Base-by-base conservation (phyloP, 139 green algal species). In the Chlamydomonas asymmetrica region DNA sequence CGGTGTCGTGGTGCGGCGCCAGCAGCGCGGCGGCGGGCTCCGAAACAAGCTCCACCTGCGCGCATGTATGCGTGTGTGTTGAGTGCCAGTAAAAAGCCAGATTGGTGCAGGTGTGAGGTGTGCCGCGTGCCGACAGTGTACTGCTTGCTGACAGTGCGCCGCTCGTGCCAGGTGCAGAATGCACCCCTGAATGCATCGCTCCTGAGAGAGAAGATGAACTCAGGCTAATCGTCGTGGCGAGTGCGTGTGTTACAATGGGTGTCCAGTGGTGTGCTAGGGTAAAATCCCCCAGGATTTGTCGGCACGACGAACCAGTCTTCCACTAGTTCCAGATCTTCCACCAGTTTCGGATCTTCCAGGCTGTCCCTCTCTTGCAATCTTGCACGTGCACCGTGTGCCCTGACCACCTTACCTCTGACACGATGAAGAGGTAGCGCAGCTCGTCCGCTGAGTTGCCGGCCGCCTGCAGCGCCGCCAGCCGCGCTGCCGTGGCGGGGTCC, bases 341-440 rank as follows among this genome's bases (percentile, higher is more conserved):
- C n/a, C n/a, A n/a, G n/a, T n/a, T n/a, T n/a, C n/a, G n/a, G n/a
- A n/a, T n/a, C n/a, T n/a, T n/a, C n/a, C n/a, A n/a, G n/a, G n/a
- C n/a, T n/a, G n/a, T n/a, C n/a, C n/a, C n/a, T n/a, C n/a, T n/a
- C n/a, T 32, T 7, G 4, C 37, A 37, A n/a, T n/a, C n/a, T n/a
- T n/a, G n/a, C 10, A 52, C 45, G 45, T 25, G 10, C 45, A 25
- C 45, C 10, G 45, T 10, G 25, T 5, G 38, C 38, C 6, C 4
- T 32, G 37, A 16, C 29, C 27, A 13, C 7, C 64, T 9, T 41
- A 84, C 86, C 72, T 93, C 74, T 38, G 84, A 94, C 18, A 87
- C 87, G 35, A 98, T 96, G 70, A 97, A 92, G 35, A 89, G 56
- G 71, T 93, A 95, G 13, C 87, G 84, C 70, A 98, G 82, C 35